Percentiles rank a stretch among this genome's conserved stretches.
Evolutionary conservation across 2,329 filamentous ascomycete species (phyloP).

Genomic region (Plenodomus tracheiphilus): DNA sequence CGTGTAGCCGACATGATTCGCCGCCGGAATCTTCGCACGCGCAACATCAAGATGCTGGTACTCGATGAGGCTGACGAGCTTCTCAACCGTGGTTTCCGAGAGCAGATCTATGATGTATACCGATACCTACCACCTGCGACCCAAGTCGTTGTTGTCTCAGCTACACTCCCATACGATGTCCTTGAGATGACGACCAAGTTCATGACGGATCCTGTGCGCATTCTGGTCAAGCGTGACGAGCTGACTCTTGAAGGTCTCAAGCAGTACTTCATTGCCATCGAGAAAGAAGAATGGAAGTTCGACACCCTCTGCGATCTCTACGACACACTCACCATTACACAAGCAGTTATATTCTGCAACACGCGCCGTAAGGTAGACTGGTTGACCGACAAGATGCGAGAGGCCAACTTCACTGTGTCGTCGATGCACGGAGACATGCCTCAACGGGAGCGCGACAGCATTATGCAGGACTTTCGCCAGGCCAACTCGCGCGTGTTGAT

Average conservation of each 20-base stretch:
- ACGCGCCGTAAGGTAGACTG: constrained; percentile 98
- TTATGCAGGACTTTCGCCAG: constrained; percentile 98
- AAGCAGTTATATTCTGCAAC: constrained; percentile 99
- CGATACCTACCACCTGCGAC: constrained; percentile 94
- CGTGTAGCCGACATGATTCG: constrained; percentile 88
- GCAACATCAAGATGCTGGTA: constrained; percentile 78
- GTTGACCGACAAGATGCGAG: constrained; percentile 99
- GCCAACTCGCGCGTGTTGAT: constrained; percentile 96
- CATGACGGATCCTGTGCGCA: constrained; percentile 97
- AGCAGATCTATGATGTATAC: constrained; percentile 99
- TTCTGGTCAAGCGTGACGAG: constrained; percentile 98
- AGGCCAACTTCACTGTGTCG: constrained; percentile 97
- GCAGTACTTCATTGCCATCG: constrained; percentile 98
- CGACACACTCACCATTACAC: constrained; percentile 96
- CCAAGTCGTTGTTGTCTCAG: constrained; percentile 97
- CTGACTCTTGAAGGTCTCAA: constrained; percentile 96
- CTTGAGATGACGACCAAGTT: constrained; percentile 99
- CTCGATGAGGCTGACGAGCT: constrained; percentile 77
- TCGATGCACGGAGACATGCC: constrained; percentile 99
- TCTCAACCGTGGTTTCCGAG: constrained; percentile 91
- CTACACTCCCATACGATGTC: constrained; percentile 95
- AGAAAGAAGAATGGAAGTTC: constrained; percentile 99
- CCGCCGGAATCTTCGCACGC: constrained; percentile 71
- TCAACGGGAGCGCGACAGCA: constrained; percentile 95
- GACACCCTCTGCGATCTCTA: constrained; percentile 98